Base-by-base conservation (phyloP, 164 flowering plant genomes). In the Tetracentron sinense region DNA sequence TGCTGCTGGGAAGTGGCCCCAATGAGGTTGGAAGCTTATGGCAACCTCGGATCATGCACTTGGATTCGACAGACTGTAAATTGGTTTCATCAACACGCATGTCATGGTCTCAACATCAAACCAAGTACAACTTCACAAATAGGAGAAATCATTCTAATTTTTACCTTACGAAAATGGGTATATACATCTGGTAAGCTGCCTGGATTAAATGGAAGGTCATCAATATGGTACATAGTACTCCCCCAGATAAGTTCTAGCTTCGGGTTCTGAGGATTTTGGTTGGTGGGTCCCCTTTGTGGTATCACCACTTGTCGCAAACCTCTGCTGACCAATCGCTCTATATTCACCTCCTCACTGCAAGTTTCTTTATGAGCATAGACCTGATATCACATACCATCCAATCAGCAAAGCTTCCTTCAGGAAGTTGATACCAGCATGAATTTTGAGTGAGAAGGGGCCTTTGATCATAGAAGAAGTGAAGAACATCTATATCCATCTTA, bases 311-410 rank as follows among this genome's bases (percentile, higher is more conserved):
- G 52, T 46, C 66, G 67, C 38, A 93, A 70, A 50, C 69, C 66
- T 62, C 72, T 76, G 25, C 61, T 61, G 3, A 93, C 90, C 65
- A 73, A 64, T 63, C 67, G 68, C 57, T 93, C 98, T 21, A 88
- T 86, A 19, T 59, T 54, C 54, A 87, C 57, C 82, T 93, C 98
- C 78, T 93, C 98, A 42, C 89, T 85, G 72, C 98, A 93, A 29
- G 98, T 90, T 75, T 93, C 98, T 67, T 85, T 85, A 20, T 93
- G 98, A 46, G 98, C 96, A 79, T 79, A 90, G 10, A 93, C 90
- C 98, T 93, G 81, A 66, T 28, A 26, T 20, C 23, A 57, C 44
- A 26, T 16, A 15, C 8, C 15, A 35, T 23, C n/a, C 17, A 5
- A 54, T 63, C 17, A 35, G 49, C 17, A 38, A 33, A 27, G 20